Conservation (phyloP, 2,329 filamentous ascomycete genomes). For the Cytospora leucostoma region DNA sequence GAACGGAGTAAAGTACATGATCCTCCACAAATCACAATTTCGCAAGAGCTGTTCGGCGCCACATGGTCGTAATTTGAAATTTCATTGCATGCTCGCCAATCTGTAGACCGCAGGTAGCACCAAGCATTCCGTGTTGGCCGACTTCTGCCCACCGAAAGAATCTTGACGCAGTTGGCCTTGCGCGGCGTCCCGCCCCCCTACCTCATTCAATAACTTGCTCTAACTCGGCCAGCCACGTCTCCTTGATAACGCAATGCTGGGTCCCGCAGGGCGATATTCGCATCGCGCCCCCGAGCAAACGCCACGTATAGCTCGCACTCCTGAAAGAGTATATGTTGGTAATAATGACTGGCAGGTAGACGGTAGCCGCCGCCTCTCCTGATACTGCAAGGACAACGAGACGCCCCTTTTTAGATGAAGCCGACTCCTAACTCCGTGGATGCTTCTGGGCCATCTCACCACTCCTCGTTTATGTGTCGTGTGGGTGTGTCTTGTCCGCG, state of each 20-base stretch:
- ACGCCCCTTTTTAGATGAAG: constrained; percentile 3
- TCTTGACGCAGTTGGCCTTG: constrained; percentile 2
- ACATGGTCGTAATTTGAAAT: neutral
- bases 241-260: constrained; percentile 10
- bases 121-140: neutral
- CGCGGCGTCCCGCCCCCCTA: neutral
- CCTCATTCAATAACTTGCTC: constrained; percentile 2
- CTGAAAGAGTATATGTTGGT: neutral
- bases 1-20: neutral
- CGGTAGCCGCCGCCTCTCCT: constrained; percentile 7
- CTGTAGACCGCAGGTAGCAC: neutral
- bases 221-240: neutral
- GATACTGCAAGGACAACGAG: neutral
- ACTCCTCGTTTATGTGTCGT: neutral
- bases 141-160: neutral
- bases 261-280: neutral
- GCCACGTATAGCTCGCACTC: neutral
- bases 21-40: neutral
- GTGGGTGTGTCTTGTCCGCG: neutral
- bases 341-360: constrained; percentile 12
- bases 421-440: constrained; percentile 18
- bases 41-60: too few species aligned
- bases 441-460: constrained; percentile 11
- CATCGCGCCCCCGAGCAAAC: constrained; percentile 1
- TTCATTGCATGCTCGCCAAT: constrained; percentile 6